Evolutionary conservation across 2,329 filamentous ascomycete species (phyloP), one percentile per base, ranked within the genome.

Genomic region (Pestalotiopsis sp.): DNA sequence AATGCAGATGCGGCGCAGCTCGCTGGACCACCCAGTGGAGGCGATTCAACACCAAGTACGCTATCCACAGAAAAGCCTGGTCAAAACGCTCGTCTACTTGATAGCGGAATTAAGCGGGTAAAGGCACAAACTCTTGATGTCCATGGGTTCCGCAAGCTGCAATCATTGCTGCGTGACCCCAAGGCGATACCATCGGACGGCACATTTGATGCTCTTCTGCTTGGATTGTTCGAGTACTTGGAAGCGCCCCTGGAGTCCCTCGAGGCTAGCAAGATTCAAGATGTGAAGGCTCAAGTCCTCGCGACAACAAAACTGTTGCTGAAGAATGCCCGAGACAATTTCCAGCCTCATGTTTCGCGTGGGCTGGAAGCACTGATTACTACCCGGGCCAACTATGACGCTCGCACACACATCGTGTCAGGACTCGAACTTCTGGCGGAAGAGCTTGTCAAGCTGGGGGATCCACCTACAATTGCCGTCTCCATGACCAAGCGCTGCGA

Each of bases 141-240:
- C 3, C 92, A 94, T 75, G 92, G 92, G 67, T 94, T 94, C 83
- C 88, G 92, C 65, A 92, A 92, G 74, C 83, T 94, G 62, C 92
- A 94, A 77, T 90, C 90, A 52, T 85, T 94, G 71, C 85, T 94
- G 68, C 89, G 91, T 70, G 90, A 92, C 68, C 87, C 85, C 75
- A 86, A 86, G 73, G 85, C 89, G 14, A 83, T 88, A 22, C 89
- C 92, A 75, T 84, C 85, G 1, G 87, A 91, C 68, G 88, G 91
- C 61, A 91, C 88, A 71, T 94, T 93, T 69, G 87, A 91, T 70
- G 84, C 89, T 7, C 83, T 94, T 2, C 81, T 94, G 44, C 73
- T 86, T 2, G 91, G 89, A 0, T 84, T 94, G 22, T 91, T 94
- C 69, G 87, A 89, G 61, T 94, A 91, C 75, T 86, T 94, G 30